Evolutionary conservation across 768 basidiomycete species (phyloP), one percentile per base, ranked within the genome.

Genomic region (Mycena polygramma): DNA sequence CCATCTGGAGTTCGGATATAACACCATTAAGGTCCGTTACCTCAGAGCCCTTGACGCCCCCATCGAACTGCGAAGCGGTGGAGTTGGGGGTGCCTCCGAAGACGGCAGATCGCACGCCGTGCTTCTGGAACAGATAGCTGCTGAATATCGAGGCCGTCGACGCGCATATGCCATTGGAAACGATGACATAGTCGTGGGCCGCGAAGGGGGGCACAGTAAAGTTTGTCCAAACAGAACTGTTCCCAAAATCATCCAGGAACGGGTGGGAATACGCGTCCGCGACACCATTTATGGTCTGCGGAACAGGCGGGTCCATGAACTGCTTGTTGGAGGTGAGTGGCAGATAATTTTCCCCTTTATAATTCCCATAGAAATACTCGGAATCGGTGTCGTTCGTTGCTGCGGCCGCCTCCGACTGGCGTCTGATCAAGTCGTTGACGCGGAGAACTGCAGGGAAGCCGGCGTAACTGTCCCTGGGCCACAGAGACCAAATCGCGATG

Each of bases 61-160:
- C 71, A 15, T 72, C 66, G 63, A 72, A 72, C 45, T 72, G 66
- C n/a, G 61, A 49, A 24, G 45, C 30, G 20, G 62, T 57, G 37
- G 64, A 39, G 41, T 57, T 53, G 24, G 62, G 60, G 2, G 61
- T 59, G 0, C 59, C 59, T 1, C 68, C 66, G 45, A 72, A 72
- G 22, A 69, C 68, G 39, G 64, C 72, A 13, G 68, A 73, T 13
- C 72, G 62, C 20, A 72, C 63, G 26, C 63, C 57, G 46, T 72
- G 71, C 53, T 72, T 72, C 51, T 72, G 71, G 46, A 68, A 68
- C 36, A 72, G 67, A 45, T 72, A 72, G 58, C 63, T 65, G 63
- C 57, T 57, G 57, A 72, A 72, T 35, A 72, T 68, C 24, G 71
- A 72, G 63, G 63, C 64, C 7, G 71, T 72, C 46, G 71, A 72